Percentiles rank a stretch among this genome's conserved stretches.
phyloP scores from a whole-genome alignment of 2,329 filamentous ascomycete species.

The Penicillium hordei region DNA sequence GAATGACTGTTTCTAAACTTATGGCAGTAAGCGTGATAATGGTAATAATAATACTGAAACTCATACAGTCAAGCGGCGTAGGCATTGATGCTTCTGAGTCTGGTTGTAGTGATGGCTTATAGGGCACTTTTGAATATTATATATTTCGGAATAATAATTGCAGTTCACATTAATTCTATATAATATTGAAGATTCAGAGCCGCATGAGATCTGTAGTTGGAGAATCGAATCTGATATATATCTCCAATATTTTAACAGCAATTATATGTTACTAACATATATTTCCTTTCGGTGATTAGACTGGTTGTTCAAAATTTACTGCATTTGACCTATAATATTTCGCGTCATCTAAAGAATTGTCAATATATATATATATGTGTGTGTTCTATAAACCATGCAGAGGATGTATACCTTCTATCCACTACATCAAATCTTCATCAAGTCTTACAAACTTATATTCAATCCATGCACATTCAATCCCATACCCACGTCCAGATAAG shows the following conservation, averaged over 20 bases:
- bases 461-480: not conserved
- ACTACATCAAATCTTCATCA: not conserved
- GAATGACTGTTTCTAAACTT: not conserved
- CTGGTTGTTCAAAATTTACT: no score
- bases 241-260: not conserved
- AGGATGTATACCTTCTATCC: no score
- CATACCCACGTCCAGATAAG: no score
- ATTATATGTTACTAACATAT: not conserved
- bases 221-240: not conserved
- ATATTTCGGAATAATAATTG: not conserved
- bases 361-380: not conserved
- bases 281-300: not conserved
- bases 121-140: not conserved
- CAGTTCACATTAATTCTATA: not conserved
- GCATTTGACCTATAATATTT: no score
- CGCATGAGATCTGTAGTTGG: not conserved
- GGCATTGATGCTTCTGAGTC: not conserved
- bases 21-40: not conserved
- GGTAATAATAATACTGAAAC: not conserved
- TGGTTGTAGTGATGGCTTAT: not conserved
- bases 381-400: not conserved
- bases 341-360: not conserved
- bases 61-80: not conserved
- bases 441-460: not conserved
- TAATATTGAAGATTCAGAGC: not conserved